phyloP scores from a whole-genome alignment of 805 yeast genomes.

The Gaillardinia entomophila region DNA sequence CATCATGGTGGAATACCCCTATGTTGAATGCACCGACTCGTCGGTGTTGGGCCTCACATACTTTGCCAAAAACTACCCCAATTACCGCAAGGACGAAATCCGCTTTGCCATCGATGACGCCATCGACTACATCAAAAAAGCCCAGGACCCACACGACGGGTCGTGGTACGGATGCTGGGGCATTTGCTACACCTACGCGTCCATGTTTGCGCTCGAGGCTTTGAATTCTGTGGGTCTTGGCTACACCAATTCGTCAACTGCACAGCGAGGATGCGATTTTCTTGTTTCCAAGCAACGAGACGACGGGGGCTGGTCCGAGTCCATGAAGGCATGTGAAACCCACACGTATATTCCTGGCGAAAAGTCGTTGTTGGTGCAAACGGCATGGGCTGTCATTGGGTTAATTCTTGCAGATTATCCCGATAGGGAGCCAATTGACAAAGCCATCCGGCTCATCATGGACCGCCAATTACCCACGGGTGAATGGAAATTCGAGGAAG shows the following conservation, averaged over 20 bases:
- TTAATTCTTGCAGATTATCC: constrained; percentile 80
- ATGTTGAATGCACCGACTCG: constrained; percentile 97
- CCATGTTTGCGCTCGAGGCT: constrained; percentile 97
- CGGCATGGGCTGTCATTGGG: constrained; percentile 89
- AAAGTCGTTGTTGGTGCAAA: constrained; percentile 73
- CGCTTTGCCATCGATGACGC: constrained; percentile 69
- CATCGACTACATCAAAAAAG: constrained; percentile 57
- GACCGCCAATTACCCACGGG: constrained; percentile 67
- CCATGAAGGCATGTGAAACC: constrained; percentile 85
- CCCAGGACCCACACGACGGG: constrained; percentile 69
- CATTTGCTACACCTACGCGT: constrained; percentile 89
- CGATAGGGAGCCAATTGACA: constrained; percentile 49
- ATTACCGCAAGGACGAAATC: constrained; percentile 64
- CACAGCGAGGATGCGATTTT: constrained; percentile 79
- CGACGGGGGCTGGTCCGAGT: constrained; percentile 99
- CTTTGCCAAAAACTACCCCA: constrained; percentile 57
- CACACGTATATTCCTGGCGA: constrained; percentile 64
- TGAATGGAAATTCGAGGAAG: constrained; percentile 77
- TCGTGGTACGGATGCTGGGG: constrained; percentile 99
- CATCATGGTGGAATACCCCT: constrained; percentile 97
- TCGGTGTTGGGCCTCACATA: constrained; percentile 82
- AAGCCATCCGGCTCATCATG: constrained; percentile 61
- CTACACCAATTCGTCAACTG: constrained; percentile 58
- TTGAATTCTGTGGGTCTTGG: constrained; percentile 60
- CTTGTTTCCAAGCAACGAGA: constrained; percentile 63